Evolutionary conservation across 345 rosid genomes (phyloP).

Genomic region (Gossypium rotundifolium): DNA sequence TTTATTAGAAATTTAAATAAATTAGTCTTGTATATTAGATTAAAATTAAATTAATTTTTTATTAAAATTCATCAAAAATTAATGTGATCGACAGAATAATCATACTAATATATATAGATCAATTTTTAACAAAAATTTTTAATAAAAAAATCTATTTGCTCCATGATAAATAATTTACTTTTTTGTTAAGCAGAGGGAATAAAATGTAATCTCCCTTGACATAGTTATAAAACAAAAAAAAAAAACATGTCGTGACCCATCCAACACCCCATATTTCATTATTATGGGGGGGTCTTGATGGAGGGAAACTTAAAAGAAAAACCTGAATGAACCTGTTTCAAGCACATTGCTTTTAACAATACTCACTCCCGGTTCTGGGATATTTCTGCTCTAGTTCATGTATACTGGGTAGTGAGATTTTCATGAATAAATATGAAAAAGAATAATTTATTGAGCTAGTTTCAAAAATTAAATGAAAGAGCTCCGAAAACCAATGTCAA

Average conservation of each 20-base stretch:
- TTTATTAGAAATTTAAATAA: too few species aligned
- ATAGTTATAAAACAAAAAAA: too few species aligned
- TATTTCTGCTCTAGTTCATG: neutral
- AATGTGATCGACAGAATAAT: accelerated
- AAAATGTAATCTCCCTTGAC: too few species aligned
- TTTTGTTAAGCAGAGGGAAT: too few species aligned
- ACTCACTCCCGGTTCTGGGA: neutral
- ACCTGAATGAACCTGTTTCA: neutral
- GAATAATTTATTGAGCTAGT: neutral
- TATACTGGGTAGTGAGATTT: neutral
- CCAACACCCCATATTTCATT: neutral
- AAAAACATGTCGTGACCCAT: neutral
- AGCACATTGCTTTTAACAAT: neutral
- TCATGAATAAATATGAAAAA: neutral
- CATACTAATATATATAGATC: too few species aligned
- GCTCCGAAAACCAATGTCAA: neutral
- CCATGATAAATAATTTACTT: too few species aligned
- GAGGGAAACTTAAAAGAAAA: neutral
- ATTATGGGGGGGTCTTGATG: neutral
- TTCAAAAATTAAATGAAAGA: neutral
- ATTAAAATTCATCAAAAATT: too few species aligned
- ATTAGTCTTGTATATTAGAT: too few species aligned
- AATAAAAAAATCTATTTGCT: too few species aligned
- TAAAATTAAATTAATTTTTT: too few species aligned
- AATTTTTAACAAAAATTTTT: too few species aligned